phyloP scores from a whole-genome alignment of 2,329 filamentous ascomycete species.

The Aureobasidium sp. region DNA sequence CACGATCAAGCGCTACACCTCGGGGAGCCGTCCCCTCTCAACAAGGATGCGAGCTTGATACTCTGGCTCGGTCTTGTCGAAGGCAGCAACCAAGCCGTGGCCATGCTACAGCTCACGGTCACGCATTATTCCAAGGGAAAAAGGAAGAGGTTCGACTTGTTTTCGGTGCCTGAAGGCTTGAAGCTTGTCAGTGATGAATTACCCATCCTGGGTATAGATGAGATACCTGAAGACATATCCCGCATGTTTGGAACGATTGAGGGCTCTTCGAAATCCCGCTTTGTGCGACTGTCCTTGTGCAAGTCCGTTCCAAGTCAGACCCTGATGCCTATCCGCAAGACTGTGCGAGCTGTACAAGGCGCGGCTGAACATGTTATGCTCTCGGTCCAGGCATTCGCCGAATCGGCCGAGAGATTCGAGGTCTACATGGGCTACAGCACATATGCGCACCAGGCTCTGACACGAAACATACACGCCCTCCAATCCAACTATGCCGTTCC shows the following conservation, averaged over 20 bases:
- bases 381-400: neutral
- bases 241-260: neutral
- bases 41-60: constrained; percentile 1
- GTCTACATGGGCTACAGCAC: constrained; percentile 10
- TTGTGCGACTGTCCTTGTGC: neutral
- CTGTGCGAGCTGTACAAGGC: neutral
- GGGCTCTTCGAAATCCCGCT: neutral
- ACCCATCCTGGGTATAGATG: neutral
- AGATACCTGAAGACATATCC: neutral
- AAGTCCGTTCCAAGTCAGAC: neutral
- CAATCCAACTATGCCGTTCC: neutral
- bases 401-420: neutral
- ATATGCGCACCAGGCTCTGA: neutral
- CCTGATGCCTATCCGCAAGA: constrained; percentile 1
- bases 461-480: neutral
- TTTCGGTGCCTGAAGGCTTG: neutral
- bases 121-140: neutral
- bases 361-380: constrained; percentile 6
- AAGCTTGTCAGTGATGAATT: neutral
- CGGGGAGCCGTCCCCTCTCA: constrained; percentile 5
- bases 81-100: neutral
- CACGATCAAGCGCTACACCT: neutral
- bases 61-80: neutral
- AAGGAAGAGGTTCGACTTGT: constrained; percentile 6
- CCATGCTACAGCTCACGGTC: constrained; percentile 10